Evolutionary conservation across 768 basidiomycete genomes (phyloP).

Genomic region (Rhizopogon vesiculosus): DNA sequence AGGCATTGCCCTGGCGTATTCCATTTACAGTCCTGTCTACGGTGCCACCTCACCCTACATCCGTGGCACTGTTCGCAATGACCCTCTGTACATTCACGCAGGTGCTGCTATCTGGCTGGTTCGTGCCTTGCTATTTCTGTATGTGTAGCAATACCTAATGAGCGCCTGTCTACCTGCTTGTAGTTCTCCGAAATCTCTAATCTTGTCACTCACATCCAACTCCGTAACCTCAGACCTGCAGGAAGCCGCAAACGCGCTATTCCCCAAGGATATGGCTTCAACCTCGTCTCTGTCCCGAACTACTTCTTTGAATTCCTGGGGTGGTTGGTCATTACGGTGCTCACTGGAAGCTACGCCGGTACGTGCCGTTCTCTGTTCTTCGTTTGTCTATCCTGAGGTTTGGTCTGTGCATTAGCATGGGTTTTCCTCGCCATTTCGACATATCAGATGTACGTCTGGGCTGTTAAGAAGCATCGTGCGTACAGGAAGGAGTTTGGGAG

Average conservation of each 20-base stretch:
- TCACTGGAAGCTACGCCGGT: slow-evolving; percentile 81
- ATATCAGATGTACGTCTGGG: slow-evolving; percentile 81
- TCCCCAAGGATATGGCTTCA: slow-evolving; percentile 91
- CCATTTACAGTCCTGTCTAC: slow-evolving; percentile 80
- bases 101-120: slow-evolving; percentile 74
- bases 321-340: slow-evolving; percentile 65
- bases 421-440: slow-evolving; percentile 61
- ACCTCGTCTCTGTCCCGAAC: slow-evolving; percentile 84
- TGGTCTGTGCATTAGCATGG: slow-evolving; percentile 37
- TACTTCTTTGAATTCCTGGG: slow-evolving; percentile 87
- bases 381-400: not conserved
- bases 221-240: slow-evolving; percentile 78
- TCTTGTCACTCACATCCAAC: slow-evolving; percentile 72
- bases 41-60: slow-evolving; percentile 60
- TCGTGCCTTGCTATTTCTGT: slow-evolving; percentile 26
- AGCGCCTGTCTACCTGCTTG: not conserved
- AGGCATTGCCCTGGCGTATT: slow-evolving; percentile 75
- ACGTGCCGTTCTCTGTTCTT: slow-evolving; percentile 22
- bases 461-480: slow-evolving; percentile 79
- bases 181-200: slow-evolving; percentile 88
- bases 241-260: slow-evolving; percentile 79
- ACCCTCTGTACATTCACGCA: slow-evolving; percentile 62
- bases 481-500: slow-evolving; percentile 95
- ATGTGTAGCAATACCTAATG: not conserved
- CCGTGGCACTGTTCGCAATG: slow-evolving; percentile 55